These are phyloP conservation scores for Colletotrichum agaves DNA, from an alignment of 2,329 filamentous ascomycete genomes.

Conservation along the genomic window DNA sequence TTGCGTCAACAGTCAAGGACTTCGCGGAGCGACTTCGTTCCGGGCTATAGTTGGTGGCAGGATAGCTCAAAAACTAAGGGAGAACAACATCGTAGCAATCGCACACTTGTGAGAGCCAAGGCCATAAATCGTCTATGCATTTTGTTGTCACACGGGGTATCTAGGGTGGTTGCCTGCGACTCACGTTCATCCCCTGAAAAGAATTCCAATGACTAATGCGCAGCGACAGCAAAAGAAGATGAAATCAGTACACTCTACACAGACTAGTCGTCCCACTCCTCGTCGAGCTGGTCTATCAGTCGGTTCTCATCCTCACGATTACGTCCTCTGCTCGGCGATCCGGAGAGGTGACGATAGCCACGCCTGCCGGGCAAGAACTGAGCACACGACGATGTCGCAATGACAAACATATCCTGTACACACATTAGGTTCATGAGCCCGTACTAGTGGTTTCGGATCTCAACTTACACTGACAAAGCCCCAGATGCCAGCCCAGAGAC, in stretches of 20 bases:
- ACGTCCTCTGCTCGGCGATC: conserved; percentile 61
- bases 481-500: conserved; percentile 89
- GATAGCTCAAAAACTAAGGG: neutral
- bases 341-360: conserved; percentile 74
- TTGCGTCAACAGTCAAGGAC: conserved; percentile 47
- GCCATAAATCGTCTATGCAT: conserved; percentile 33
- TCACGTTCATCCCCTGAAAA: conserved; percentile 21
- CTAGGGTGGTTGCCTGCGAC: conserved; percentile 32
- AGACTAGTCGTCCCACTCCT: conserved; percentile 90
- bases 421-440: conserved; percentile 39
- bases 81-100: neutral
- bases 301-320: conserved; percentile 87
- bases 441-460: conserved; percentile 3
- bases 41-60: neutral
- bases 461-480: conserved; percentile 79
- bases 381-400: conserved; percentile 75
- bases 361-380: conserved; percentile 71
- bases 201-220: conserved; percentile 2
- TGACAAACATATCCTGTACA: conserved; percentile 72
- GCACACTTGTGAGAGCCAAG: neutral
- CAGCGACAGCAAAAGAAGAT: neutral
- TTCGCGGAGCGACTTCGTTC: conserved; percentile 15
- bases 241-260: neutral
- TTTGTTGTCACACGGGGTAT: conserved; percentile 31
- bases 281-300: conserved; percentile 94